Evolutionary conservation across 2,329 filamentous ascomycete genomes (phyloP), one percentile per base, ranked within the genome.

Genomic region (Fusarium compactum): DNA sequence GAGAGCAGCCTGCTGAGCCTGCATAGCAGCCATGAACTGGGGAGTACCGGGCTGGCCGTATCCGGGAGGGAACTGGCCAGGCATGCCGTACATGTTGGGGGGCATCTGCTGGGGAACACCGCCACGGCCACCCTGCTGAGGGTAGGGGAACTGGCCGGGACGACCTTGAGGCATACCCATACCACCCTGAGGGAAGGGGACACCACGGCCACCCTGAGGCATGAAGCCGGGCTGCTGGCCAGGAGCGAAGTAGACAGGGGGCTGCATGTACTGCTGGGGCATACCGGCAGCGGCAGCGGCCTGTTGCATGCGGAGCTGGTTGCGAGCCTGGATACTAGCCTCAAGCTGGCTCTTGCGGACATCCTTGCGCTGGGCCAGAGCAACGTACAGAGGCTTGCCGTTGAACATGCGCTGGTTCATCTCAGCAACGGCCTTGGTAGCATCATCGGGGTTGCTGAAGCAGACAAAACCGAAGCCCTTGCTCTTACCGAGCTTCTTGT

Each of bases 351-450:
- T 97, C 90, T 98, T 97, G 84, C 96, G 95, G 78, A 99, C 95
- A 84, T 99, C 96, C 90, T 99, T 99, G 85, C 96, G 95, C 88
- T 99, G 96, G 72, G 96, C 96, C 73, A 99, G 90, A 76, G 96
- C 96, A 78, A 99, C 96, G 80, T 99, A 99, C 67, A 99, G 88
- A 62, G 96, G 96, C 90, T 99, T 99, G 85, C 89, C 89, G 82
- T 95, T 92, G 75, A 98, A 88, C 96, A 99, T 99, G 83, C 96
- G 94, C 88, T 98, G 95, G 88, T 99, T 99, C 94, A 98, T 98
- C 84, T 99, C 96, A 67, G 95, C 94, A 72, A 99, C 95, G 72
- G 96, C 96, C 90, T 98, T 98, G 85, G 95, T 98, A 73, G 96
- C 96, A 82, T 99, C 96, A 78, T 99, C 96, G 66, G 96, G 95